phyloP scores from a whole-genome alignment of 2,329 filamentous ascomycete genomes.

The Scytalidium lignicola region DNA sequence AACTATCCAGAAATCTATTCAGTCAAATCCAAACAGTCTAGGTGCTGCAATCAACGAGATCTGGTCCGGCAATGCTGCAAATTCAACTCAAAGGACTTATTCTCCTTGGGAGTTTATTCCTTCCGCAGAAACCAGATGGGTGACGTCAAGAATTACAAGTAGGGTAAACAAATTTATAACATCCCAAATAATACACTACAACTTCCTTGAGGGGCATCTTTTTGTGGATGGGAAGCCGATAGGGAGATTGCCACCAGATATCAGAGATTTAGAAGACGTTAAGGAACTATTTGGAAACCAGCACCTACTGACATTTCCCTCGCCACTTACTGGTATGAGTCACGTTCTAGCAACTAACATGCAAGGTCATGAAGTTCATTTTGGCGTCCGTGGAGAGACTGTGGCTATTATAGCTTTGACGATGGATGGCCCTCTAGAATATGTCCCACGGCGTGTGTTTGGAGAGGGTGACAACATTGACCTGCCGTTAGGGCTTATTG shows the following conservation, averaged over 20 bases:
- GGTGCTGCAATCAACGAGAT: conserved; percentile 31
- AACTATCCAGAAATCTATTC: conserved; percentile 31
- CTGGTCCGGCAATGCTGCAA: conserved; percentile 35
- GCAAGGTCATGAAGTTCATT: conserved; percentile 42
- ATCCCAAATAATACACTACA: conserved; percentile 34
- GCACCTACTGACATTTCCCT: conserved; percentile 46
- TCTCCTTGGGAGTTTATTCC: conserved; percentile 23
- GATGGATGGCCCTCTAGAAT: conserved; percentile 23
- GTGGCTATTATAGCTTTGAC: conserved; percentile 39
- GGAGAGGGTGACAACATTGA: conserved; percentile 30
- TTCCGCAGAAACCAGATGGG: conserved; percentile 25
- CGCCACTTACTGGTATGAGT: conserved; percentile 45
- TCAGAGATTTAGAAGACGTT: conserved; percentile 39
- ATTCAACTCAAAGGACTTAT: conserved; percentile 14
- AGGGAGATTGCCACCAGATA: conserved; percentile 47
- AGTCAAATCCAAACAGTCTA: conserved; percentile 23
- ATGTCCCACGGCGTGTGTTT: conserved; percentile 31
- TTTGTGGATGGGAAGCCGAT: conserved; percentile 43
- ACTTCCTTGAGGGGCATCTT: conserved; percentile 42
- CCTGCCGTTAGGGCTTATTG: conserved; percentile 44
- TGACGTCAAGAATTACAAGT: conserved; percentile 25
- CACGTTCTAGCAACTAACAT: conserved; percentile 38
- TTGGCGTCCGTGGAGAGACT: conserved; percentile 39
- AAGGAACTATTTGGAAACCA: conserved; percentile 49
- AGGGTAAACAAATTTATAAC: conserved; percentile 24